phyloP scores from a whole-genome alignment of 805 yeast genomes.

The Kodamaea lidongshanica region DNA sequence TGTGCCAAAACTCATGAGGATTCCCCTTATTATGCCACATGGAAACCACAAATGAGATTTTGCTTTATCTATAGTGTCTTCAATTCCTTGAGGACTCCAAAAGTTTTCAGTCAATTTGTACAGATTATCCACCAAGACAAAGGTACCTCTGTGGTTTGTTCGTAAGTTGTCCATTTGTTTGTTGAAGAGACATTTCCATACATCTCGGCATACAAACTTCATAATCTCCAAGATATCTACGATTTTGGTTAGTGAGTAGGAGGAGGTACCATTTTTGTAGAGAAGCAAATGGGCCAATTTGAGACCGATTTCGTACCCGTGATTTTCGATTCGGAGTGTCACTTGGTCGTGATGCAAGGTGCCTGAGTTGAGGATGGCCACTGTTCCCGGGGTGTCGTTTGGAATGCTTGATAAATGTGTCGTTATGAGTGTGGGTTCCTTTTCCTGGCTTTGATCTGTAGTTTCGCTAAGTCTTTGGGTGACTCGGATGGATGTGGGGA shows the following conservation, averaged over 20 bases:
- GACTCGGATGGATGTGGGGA: conserved; percentile 68
- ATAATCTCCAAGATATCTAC: conserved; percentile 71
- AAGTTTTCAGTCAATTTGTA: conserved; percentile 51
- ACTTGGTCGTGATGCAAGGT: conserved; percentile 43
- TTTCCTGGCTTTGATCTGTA: conserved; percentile 5
- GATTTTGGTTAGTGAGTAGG: conserved; percentile 30
- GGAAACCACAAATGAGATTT: conserved; percentile 61
- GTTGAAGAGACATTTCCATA: conserved; percentile 74
- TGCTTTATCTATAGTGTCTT: conserved; percentile 41
- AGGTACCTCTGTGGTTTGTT: conserved; percentile 86
- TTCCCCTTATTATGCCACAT: conserved; percentile 70
- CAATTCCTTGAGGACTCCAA: conserved; percentile 37
- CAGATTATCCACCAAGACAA: conserved; percentile 65
- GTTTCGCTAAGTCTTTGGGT: conserved; percentile 37
- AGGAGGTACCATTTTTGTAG: conserved; percentile 29
- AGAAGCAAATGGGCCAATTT: conserved; percentile 47
- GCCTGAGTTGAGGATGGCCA: conserved; percentile 31
- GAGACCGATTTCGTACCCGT: conserved; percentile 67
- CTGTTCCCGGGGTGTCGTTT: conserved; percentile 39
- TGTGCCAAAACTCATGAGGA: conserved; percentile 62
- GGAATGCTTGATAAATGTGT: conserved; percentile 24
- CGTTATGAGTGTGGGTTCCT: conserved; percentile 16
- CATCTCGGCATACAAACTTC: conserved; percentile 89
- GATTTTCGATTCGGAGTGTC: conserved; percentile 53
- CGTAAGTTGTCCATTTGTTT: conserved; percentile 89